Percentiles rank a stretch among this genome's conserved stretches.
Conservation (phyloP, 2,329 filamentous ascomycete genomes). For the Orbilia quercus region DNA sequence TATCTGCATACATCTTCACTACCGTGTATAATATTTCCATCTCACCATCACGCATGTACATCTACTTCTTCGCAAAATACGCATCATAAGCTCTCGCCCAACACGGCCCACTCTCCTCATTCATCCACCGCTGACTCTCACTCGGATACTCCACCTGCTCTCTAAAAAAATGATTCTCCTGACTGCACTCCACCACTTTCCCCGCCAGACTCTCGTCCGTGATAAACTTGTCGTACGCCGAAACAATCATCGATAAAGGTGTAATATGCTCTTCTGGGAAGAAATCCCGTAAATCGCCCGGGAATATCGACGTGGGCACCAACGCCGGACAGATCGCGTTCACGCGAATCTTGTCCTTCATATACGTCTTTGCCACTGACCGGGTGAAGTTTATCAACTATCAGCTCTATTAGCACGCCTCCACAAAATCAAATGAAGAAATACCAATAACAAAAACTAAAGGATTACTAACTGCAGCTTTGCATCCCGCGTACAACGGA, state of each 20-base stretch:
- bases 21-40: too few relatives aligned
- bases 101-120: constrained; percentile 44
- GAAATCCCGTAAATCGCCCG: constrained; percentile 58
- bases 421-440: too few relatives aligned
- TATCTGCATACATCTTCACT: not conserved
- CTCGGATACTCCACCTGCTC: constrained; percentile 63
- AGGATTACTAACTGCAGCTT: constrained; percentile 45
- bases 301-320: constrained; percentile 62
- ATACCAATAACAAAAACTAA: too few relatives aligned
- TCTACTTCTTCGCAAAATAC: constrained; percentile 30
- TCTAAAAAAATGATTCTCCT: constrained; percentile 64
- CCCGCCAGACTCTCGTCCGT: constrained; percentile 62
- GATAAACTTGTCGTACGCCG: constrained; percentile 62
- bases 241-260: constrained; percentile 62
- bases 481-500: constrained; percentile 51
- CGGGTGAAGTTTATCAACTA: constrained; percentile 61
- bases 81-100: constrained; percentile 48
- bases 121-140: constrained; percentile 63
- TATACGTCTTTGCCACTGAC: constrained; percentile 60
- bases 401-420: constrained; percentile 14
- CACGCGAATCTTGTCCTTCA: constrained; percentile 62
- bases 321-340: constrained; percentile 63
- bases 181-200: constrained; percentile 63
- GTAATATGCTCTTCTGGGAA: constrained; percentile 62
- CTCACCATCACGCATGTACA: too few relatives aligned